phyloP scores from a whole-genome alignment of 139 green algal species.

The Chlorokybus atmophyticus region DNA sequence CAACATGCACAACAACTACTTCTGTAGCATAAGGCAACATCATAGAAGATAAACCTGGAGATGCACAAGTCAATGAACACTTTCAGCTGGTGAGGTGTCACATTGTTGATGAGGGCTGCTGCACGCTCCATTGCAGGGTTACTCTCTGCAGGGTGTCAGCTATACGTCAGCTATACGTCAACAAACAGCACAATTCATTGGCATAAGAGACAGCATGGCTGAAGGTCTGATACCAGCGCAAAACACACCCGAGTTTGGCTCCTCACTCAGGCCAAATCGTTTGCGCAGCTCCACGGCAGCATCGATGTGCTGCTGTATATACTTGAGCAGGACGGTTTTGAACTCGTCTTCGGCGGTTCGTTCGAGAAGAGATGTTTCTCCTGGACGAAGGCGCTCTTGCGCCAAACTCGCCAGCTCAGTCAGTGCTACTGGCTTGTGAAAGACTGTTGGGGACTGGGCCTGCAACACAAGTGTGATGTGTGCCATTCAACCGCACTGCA shows the following conservation, averaged over 20 bases:
- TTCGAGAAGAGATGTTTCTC: too few relatives aligned
- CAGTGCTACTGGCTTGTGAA: background rate
- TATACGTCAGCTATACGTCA: too few relatives aligned
- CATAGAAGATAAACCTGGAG: background rate
- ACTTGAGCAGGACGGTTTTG: constrained; percentile 4
- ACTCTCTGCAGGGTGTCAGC: too few relatives aligned
- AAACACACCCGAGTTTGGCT: too few relatives aligned
- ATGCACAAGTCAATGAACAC: constrained; percentile 45
- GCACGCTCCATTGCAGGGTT: background rate
- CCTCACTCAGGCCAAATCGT: background rate
- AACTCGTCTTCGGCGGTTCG: too few relatives aligned
- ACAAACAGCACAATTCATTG: too few relatives aligned
- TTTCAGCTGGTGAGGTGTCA: constrained; percentile 45
- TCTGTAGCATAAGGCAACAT: background rate
- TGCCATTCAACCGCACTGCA: background rate
- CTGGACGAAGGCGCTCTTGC: too few relatives aligned
- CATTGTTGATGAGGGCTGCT: constrained; percentile 8
- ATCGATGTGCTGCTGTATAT: constrained; percentile 15
- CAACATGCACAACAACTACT: background rate
- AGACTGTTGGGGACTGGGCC: background rate
- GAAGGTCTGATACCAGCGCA: too few relatives aligned
- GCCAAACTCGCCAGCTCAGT: constrained; percentile 3
- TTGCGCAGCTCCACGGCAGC: background rate
- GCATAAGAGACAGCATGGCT: too few relatives aligned
- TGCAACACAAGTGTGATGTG: constrained; percentile 1